Base-by-base conservation (phyloP, 2,329 filamentous ascomycete species). In the Cercospora sp. region DNA sequence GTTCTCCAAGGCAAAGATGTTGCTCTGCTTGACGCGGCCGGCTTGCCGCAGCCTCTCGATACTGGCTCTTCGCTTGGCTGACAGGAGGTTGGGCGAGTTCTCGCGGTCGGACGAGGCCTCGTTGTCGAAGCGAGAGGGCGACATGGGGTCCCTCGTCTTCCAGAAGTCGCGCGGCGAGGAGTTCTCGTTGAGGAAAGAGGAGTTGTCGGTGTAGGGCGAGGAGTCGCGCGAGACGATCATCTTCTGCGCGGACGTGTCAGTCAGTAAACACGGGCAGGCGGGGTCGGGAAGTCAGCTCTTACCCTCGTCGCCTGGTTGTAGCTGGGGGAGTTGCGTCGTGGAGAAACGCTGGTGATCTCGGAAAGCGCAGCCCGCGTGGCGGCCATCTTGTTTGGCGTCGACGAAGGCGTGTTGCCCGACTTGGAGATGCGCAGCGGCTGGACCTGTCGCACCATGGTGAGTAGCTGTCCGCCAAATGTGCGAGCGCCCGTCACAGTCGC, bases 1-100 rank as follows among this genome's bases (percentile, higher is more conserved):
- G 78, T 93, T 91, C 81, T 97, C 94, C 65, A 94, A 90, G 51
- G 93, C 93, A 79, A 97, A 92, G 85, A 98, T 97, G 82, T 90
- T 97, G 86, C 94, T 97, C 83, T 97, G 98, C 86, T 94, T 97
- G 76, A 99, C 95, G 69, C 95, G 91, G 65, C 94, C 97, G 34
- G 93, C 94, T 79, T 90, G 92, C 82, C 97, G 96, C 68, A 99
- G 86, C 77, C 94, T 94, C 85, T 99, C 95, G 73, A 99, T 94
- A 18, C 94, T 98, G 57, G 92, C 92, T 77, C 94, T 90, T 76
- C 92, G 91, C 67, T 88, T 90, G 24, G 76, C 74, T 37, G 76
- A 76, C 9, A 73, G 61, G 28, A 92, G 89, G 57, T 90, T 90
- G 7, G 90, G 88, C 10, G 91, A 89, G 53, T 86, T 84, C 61